Base-by-base conservation (phyloP, 495 filamentous ascomycete species). In the Talaromyces borbonicus region DNA sequence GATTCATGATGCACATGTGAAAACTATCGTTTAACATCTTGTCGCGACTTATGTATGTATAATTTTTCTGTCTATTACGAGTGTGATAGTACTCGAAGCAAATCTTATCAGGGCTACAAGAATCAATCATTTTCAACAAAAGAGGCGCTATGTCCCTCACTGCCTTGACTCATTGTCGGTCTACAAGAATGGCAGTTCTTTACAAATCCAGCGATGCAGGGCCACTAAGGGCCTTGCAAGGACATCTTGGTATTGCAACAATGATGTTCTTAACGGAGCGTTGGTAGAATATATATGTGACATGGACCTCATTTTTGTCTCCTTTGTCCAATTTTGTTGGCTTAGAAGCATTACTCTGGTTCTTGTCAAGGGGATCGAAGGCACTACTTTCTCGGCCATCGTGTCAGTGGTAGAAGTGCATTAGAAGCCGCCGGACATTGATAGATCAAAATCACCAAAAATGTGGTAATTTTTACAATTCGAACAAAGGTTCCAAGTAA, bases 381-480 rank as follows among this genome's bases (percentile, higher is more conserved):
- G 80, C 82, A 75, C 59, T 68, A 63, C 62, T 78, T 69, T 68
- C 72, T 59, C 65, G 59, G 49, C 51, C 61, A 58, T 56, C 54
- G 43, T 65, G 67, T 62, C 63, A 47, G 62, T 83, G 81, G 74
- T 64, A 74, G 68, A 66, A 63, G 69, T 77, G 82, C 80, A 82
- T 81, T 78, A 84, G 79, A 85, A 84, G 72, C 57, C 69, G 72
- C 79, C 73, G 77, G 61, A 83, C 72, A 84, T 69, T n/a, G n/a
- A 49, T 45, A 20, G 26, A 35, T 46, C 29, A 11, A 36, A 23
- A 30, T 47, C 24, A 11, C 39, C 27, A 40, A 18, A 47, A 14
- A 26, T 27, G 6, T 23, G 9, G 20, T 33, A 46, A 31, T 16
- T 15, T 19, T 46, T 52, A 45, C 46, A 47, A 52, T 32, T 42